Evolutionary conservation across 495 filamentous ascomycete genomes (phyloP).

Genomic region (Xylaria sp.): DNA sequence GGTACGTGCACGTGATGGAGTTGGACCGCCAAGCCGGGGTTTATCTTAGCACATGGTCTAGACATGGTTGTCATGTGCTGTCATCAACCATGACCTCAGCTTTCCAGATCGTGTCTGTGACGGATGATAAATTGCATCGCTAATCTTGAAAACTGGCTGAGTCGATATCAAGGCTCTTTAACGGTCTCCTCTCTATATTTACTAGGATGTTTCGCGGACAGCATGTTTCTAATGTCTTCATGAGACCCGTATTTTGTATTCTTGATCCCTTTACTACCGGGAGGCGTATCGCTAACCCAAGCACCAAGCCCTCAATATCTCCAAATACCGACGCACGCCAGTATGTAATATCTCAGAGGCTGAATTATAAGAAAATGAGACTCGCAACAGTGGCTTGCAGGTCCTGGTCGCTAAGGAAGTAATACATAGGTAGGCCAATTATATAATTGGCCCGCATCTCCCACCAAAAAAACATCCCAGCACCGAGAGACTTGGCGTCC

Average conservation of each 20-base stretch:
- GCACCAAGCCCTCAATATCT: background rate
- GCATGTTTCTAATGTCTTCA: background rate
- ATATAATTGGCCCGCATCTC: background rate
- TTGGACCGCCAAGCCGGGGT: background rate
- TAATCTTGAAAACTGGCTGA: no score
- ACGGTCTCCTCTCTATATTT: background rate
- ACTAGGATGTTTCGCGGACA: background rate
- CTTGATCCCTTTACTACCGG: background rate
- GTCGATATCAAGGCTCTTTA: background rate
- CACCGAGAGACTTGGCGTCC: slow-evolving; percentile 1
- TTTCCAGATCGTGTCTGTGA: background rate
- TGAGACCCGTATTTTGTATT: background rate
- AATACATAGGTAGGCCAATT: background rate
- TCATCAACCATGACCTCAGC: background rate
- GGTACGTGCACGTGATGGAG: background rate
- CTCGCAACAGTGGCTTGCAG: background rate
- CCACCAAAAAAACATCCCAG: no score
- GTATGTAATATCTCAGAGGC: background rate
- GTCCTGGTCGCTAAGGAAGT: background rate
- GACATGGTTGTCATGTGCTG: background rate
- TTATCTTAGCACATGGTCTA: background rate
- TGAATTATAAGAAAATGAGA: background rate
- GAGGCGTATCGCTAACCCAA: background rate
- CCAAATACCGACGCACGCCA: background rate
- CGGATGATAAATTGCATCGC: background rate